Percentiles rank a stretch among this genome's conserved stretches.
Conservation (phyloP, 225 moss, liverwort and hornwort species). For the Polytrichum formosum region DNA sequence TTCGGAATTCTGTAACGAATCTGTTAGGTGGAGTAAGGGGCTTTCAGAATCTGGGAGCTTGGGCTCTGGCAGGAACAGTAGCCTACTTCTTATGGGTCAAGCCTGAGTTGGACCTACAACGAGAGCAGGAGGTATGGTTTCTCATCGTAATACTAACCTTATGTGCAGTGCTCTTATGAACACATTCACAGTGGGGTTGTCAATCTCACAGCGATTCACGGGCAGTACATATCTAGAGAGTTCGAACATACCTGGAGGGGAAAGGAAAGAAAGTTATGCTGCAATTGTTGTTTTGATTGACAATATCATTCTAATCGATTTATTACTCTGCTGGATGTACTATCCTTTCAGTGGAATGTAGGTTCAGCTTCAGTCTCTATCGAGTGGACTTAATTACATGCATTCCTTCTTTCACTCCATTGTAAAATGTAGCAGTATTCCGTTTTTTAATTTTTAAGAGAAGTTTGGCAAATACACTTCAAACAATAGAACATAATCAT, state of each 20-base stretch:
- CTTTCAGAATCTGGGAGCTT: constrained; percentile 77
- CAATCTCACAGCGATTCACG: neutral
- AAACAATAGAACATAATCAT: too few species aligned
- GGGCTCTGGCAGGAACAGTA: constrained; percentile 74
- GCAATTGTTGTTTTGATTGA: neutral
- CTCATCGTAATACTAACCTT: neutral
- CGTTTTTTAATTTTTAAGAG: too few species aligned
- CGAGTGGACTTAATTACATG: too few species aligned
- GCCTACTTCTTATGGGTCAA: constrained; percentile 89
- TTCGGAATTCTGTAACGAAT: constrained; percentile 57
- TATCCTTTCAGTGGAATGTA: too few species aligned
- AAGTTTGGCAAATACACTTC: too few species aligned
- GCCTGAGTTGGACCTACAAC: constrained; percentile 72
- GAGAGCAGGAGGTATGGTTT: constrained; percentile 68
- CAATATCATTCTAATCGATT: neutral
- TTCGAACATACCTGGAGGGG: neutral
- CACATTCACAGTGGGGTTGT: neutral
- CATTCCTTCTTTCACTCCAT: too few species aligned
- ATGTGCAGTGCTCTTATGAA: neutral
- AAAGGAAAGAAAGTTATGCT: neutral
- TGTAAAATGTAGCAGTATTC: too few species aligned
- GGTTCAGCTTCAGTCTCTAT: too few species aligned
- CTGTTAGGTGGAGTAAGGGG: constrained; percentile 85
- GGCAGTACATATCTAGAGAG: neutral
- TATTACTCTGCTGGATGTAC: too few species aligned